Percentiles rank a stretch among this genome's conserved stretches.
Conservation (phyloP, 2,329 filamentous ascomycete genomes). For the Pyrenophora tritici-repentis region DNA sequence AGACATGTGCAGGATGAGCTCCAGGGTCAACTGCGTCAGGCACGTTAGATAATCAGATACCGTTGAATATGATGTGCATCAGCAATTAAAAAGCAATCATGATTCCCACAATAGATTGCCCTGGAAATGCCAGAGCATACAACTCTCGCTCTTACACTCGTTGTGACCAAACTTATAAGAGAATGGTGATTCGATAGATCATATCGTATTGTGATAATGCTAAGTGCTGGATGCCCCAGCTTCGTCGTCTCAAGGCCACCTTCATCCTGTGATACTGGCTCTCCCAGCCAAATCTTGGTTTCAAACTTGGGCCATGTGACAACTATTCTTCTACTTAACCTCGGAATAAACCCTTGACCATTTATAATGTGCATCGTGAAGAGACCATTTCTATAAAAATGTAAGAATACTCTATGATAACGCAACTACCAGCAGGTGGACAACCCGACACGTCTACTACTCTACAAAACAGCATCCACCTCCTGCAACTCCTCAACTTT, state of each 20-base stretch:
- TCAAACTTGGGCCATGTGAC: no score
- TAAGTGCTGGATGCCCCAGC: no score
- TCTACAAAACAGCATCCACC: not conserved
- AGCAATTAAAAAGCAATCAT: not conserved
- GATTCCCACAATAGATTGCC: not conserved
- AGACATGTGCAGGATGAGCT: not conserved
- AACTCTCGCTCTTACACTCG: not conserved
- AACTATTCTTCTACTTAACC: not conserved
- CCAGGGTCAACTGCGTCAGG: not conserved
- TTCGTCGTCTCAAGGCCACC: no score
- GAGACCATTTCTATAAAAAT: not conserved
- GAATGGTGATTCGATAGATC: no score
- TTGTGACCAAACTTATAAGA: no score
- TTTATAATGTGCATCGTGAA: not conserved
- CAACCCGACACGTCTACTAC: not conserved
- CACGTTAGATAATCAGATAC: not conserved
- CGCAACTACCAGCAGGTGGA: no score
- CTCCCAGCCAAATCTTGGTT: no score
- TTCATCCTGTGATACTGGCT: no score
- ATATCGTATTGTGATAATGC: no score
- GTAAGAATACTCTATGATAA: not conserved
- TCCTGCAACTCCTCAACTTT: not conserved
- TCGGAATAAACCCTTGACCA: not conserved
- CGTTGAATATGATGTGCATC: not conserved
- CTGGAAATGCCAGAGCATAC: not conserved